Conservation (phyloP, 2,329 filamentous ascomycete genomes). For the Cyphellophora attinorum region DNA sequence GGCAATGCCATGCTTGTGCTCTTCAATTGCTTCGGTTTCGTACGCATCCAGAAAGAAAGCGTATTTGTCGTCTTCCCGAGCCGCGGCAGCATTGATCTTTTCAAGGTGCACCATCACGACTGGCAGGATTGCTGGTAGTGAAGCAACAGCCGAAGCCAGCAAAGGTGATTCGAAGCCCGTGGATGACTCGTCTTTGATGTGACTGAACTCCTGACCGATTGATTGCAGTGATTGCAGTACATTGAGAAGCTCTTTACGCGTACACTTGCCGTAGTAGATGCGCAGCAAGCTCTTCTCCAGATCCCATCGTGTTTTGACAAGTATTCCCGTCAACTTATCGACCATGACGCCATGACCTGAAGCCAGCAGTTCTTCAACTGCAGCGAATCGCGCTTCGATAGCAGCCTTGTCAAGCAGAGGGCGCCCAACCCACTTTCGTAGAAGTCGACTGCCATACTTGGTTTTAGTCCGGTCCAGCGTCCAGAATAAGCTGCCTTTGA, state of each 20-base stretch:
- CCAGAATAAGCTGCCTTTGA: conserved; percentile 90
- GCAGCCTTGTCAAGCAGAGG: conserved; percentile 68
- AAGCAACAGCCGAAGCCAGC: conserved; percentile 61
- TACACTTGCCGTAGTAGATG: conserved; percentile 96
- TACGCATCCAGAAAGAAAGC: conserved; percentile 79
- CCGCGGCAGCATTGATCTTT: conserved; percentile 74
- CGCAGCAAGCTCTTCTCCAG: conserved; percentile 88
- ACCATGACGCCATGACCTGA: conserved; percentile 56
- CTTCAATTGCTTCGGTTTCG: conserved; percentile 80
- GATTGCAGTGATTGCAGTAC: conserved; percentile 78
- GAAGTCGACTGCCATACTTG: conserved; percentile 73
- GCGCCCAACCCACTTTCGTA: conserved; percentile 91
- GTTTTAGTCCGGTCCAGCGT: conserved; percentile 87
- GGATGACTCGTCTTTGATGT: conserved; percentile 55
- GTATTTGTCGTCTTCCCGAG: conserved; percentile 84
- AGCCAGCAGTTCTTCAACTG: conserved; percentile 76
- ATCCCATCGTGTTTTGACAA: conserved; percentile 65
- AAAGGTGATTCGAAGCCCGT: conserved; percentile 63
- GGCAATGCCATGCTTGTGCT: conserved; percentile 85
- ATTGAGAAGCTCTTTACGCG: conserved; percentile 73
- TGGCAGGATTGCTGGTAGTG: conserved; percentile 66
- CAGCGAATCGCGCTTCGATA: conserved; percentile 69
- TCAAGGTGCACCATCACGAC: conserved; percentile 68
- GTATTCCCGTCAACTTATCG: conserved; percentile 63
- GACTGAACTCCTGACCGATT: conserved; percentile 66